Base-by-base conservation (phyloP, 306 rosid species). In the Dryas octopetala region DNA sequence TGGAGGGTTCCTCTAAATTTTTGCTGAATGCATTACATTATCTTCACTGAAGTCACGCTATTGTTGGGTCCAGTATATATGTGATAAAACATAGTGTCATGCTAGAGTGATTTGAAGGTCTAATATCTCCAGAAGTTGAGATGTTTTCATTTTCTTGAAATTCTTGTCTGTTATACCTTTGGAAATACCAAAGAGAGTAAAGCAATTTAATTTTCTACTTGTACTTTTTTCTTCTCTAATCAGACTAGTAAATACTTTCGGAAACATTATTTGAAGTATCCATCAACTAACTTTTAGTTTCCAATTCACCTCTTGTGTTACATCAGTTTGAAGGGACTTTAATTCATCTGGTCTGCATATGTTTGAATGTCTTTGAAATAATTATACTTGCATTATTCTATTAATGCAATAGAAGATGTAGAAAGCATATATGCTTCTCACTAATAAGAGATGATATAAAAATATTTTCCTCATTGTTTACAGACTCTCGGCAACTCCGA, bases 401-500 rank as follows among this genome's bases (percentile, higher is more conserved):
- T 9, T 17, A 7, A 71, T 7, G 28, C 3, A 14, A 62, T 58
- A 40, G 38, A 66, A 10, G 49, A 13, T 53, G 32, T n/a, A 4
- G 63, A 66, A 75, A 50, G 16, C 7, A 6, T 7, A 4, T 41
- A 47, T 57, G 57, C 50, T 48, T 19, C 13, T 58, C 16, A 3
- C 47, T 52, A 38, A 15, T 61, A 23, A 46, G 53, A 66, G 45
- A 32, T 5, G 6, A 5, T 16, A 32, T n/a, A 15, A 28, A 14
- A 50, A 1, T 6, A 4, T 26, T 11, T 59, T 23, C 76, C 50
- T 60, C 66, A 55, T 76, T 83, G 47, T 46, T 76, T 76, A 76
- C 84, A 89, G 95, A 82, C 87, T 82, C 89, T 89, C 75, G 82
- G 92, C 71, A 83, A 83, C 78, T 70, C 85, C 51, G 84, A 76